Conservation (phyloP, 192 early-diverging fungal species). For the Backusella australiensis region DNA sequence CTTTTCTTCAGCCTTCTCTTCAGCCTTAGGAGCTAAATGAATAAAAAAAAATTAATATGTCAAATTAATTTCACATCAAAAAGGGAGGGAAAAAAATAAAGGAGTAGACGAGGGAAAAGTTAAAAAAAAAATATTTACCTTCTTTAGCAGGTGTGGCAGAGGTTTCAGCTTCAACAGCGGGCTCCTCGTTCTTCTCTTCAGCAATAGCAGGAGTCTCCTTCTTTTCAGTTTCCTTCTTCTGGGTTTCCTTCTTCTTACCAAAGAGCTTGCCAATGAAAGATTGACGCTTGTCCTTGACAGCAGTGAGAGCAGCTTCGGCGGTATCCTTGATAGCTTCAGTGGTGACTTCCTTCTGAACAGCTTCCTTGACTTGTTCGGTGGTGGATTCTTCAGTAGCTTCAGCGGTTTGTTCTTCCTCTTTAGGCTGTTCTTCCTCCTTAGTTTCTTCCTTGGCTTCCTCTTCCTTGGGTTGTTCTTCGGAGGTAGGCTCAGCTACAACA, state of each 20-base stretch:
- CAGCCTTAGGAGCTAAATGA: background rate
- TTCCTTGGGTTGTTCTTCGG: background rate
- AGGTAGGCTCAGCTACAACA: background rate
- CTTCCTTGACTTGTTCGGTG: conserved; percentile 6
- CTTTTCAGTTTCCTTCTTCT: background rate
- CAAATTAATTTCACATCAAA: background rate
- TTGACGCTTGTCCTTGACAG: conserved; percentile 8
- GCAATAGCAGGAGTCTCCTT: background rate
- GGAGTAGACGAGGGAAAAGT: background rate
- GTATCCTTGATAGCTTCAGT: conserved; percentile 12
- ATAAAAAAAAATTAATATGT: background rate
- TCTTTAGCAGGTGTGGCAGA: background rate
- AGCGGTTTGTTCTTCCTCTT: background rate
- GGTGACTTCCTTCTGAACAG: background rate
- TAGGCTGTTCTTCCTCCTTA: background rate
- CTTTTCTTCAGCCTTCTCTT: background rate
- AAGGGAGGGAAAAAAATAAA: background rate
- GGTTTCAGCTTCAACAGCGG: background rate
- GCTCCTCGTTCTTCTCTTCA: background rate
- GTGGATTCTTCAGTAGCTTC: conserved; percentile 2
- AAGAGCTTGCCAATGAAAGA: conserved; percentile 20
- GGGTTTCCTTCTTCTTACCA: conserved; percentile 9
- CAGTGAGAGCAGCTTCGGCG: conserved; percentile 23
- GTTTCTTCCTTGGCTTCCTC: background rate
- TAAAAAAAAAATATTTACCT: background rate